Evolutionary conservation across 2,329 filamentous ascomycete species (phyloP).

Genomic region (Lachnellula willkommii): DNA sequence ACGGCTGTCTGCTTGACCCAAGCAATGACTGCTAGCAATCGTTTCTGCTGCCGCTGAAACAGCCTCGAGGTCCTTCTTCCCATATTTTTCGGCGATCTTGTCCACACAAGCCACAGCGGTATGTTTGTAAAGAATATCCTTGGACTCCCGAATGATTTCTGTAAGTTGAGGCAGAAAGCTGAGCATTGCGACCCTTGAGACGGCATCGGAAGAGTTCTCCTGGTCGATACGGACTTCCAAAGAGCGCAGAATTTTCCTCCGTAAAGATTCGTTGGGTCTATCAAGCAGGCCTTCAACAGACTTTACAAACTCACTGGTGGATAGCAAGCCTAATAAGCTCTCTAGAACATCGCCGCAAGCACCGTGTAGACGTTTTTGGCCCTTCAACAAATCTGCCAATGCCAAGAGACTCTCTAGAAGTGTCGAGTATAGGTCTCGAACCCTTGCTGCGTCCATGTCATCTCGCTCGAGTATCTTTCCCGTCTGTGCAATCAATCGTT

Average conservation of each 20-base stretch:
- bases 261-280: slow-evolving; percentile 67
- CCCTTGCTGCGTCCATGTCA: slow-evolving; percentile 60
- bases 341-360: slow-evolving; percentile 67
- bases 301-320: slow-evolving; percentile 82
- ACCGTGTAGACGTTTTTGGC: slow-evolving; percentile 49
- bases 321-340: slow-evolving; percentile 76
- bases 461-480: slow-evolving; percentile 53
- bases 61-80: slow-evolving; percentile 78
- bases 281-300: slow-evolving; percentile 78
- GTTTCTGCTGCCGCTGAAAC: slow-evolving; percentile 70
- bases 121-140: slow-evolving; percentile 71
- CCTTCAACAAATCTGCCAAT: slow-evolving; percentile 60
- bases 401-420: slow-evolving; percentile 61
- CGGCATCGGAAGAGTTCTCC: slow-evolving; percentile 62
- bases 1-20: slow-evolving; percentile 66
- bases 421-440: slow-evolving; percentile 63
- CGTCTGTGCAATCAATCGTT: slow-evolving; percentile 51
- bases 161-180: slow-evolving; percentile 76
- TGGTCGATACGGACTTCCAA: slow-evolving; percentile 74
- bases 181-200: slow-evolving; percentile 65
- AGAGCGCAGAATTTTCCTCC: slow-evolving; percentile 73
- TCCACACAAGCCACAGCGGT: slow-evolving; percentile 86
- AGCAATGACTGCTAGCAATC: slow-evolving; percentile 69
- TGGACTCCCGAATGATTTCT: slow-evolving; percentile 66
- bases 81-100: slow-evolving; percentile 90